A percentile compares a stretch with the other conserved stretches of the same genome.
phyloP scores from a whole-genome alignment of 2,329 filamentous ascomycete species.

The Fonsecaea nubica region DNA sequence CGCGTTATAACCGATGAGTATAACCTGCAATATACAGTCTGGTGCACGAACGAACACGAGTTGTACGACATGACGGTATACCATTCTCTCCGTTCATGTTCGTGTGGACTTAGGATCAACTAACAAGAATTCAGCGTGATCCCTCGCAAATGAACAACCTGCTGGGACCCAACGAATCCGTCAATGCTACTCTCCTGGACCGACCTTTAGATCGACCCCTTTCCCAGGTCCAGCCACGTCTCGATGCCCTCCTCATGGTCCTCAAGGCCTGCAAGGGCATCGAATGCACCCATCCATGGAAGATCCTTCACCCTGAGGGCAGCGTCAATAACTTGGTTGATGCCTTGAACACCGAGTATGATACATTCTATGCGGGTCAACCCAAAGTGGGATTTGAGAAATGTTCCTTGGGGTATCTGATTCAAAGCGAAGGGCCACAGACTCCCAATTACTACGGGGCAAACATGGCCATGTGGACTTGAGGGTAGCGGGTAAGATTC shows the following conservation, averaged over 20 bases:
- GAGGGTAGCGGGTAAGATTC: background rate
- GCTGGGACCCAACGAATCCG: background rate
- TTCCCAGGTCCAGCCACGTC: conserved; percentile 34
- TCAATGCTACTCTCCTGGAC: background rate
- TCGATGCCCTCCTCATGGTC: conserved; percentile 46
- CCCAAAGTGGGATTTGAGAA: conserved; percentile 44
- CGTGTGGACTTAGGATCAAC: background rate
- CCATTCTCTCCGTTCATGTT: background rate
- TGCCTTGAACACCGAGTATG: conserved; percentile 42
- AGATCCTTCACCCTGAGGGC: conserved; percentile 40
- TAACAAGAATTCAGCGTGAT: conserved; percentile 41
- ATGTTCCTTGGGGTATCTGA: conserved; percentile 47
- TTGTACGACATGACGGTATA: conserved; percentile 48
- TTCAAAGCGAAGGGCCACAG: conserved; percentile 44
- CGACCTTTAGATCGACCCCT: conserved; percentile 20
- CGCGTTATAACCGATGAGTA: conserved; percentile 46
- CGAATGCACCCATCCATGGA: conserved; percentile 44
- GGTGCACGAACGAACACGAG: conserved; percentile 51
- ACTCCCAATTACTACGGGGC: background rate
- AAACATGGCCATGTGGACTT: background rate
- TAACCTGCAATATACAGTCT: conserved; percentile 50
- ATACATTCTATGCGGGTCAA: conserved; percentile 45
- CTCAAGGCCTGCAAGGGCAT: conserved; percentile 45
- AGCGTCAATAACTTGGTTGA: conserved; percentile 43
- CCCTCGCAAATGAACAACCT: conserved; percentile 47